phyloP scores from a whole-genome alignment of 176 grass and related monocot species.

The Rhynchospora tenuis region DNA sequence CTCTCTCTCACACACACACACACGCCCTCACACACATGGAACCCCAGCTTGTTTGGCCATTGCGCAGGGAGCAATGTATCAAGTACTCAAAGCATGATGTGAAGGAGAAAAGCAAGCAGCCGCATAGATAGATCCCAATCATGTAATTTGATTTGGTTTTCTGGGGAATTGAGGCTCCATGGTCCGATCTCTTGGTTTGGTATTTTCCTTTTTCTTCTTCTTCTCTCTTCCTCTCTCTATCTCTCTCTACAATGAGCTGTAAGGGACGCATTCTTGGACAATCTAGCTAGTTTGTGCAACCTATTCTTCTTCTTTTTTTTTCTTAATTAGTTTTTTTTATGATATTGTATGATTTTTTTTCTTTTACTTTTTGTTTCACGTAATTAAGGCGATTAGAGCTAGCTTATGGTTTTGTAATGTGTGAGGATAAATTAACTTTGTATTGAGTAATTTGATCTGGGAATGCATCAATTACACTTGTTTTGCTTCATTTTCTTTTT shows the following conservation, averaged over 20 bases:
- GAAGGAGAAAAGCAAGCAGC: neutral
- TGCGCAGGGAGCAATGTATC: neutral
- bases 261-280: conserved; percentile 13
- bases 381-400: conserved; percentile 2
- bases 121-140: conserved; percentile 6
- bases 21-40: neutral
- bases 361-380: neutral
- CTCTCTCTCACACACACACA: neutral
- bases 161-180: conserved; percentile 14
- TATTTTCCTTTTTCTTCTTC: neutral
- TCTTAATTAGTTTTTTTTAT: neutral
- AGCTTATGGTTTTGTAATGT: conserved; percentile 12
- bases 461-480: conserved; percentile 23
- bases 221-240: neutral
- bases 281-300: conserved; percentile 11
- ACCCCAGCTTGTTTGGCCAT: neutral
- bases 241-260: neutral
- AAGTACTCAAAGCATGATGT: neutral
- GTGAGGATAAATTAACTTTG: conserved; percentile 4
- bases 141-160: neutral
- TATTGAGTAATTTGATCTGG: conserved; percentile 10
- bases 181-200: conserved; percentile 16
- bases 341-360: conserved; percentile 15
- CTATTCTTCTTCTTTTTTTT: neutral
- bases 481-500: neutral